phyloP scores from a whole-genome alignment of 768 basidiomycete species.

The Amylocystis lapponica region DNA sequence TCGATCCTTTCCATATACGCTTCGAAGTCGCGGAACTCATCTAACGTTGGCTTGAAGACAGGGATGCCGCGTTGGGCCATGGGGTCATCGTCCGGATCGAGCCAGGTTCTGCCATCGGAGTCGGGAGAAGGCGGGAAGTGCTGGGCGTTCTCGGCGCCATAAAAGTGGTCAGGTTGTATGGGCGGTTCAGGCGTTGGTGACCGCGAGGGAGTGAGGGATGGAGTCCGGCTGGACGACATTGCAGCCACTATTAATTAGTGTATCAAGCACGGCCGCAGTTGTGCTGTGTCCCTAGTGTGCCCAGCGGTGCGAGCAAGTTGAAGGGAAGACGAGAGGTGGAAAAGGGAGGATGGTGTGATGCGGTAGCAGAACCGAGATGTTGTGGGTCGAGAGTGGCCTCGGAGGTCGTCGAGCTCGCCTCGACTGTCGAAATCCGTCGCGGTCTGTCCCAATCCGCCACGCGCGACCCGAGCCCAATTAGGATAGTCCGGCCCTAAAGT shows the following conservation, averaged over 20 bases:
- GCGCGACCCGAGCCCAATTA: too few relatives aligned
- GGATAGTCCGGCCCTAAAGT: too few relatives aligned
- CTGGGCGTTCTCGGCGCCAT: conserved; percentile 42
- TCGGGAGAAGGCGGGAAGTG: conserved; percentile 52
- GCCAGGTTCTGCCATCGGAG: conserved; percentile 58
- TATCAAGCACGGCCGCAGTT: too few relatives aligned
- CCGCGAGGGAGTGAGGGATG: conserved; percentile 38
- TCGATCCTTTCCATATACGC: conserved; percentile 82
- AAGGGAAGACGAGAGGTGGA: too few relatives aligned
- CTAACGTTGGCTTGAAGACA: conserved; percentile 92
- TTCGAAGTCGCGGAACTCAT: conserved; percentile 90
- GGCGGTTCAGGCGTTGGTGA: conserved; percentile 38
- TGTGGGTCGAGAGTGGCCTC: too few relatives aligned
- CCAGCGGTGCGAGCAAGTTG: too few relatives aligned
- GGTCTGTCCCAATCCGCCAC: too few relatives aligned
- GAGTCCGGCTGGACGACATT: conserved; percentile 23
- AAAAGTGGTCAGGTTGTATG: conserved; percentile 82
- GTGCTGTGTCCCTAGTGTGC: too few relatives aligned
- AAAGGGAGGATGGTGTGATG: too few relatives aligned
- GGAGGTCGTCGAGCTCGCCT: too few relatives aligned
- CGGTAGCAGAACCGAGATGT: too few relatives aligned
- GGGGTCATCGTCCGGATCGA: conserved; percentile 77
- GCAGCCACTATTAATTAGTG: neutral
- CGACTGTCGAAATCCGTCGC: too few relatives aligned
- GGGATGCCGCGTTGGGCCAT: conserved; percentile 86